Conservation (phyloP, 345 rosid genomes). For the Syzygium oleosum region DNA sequence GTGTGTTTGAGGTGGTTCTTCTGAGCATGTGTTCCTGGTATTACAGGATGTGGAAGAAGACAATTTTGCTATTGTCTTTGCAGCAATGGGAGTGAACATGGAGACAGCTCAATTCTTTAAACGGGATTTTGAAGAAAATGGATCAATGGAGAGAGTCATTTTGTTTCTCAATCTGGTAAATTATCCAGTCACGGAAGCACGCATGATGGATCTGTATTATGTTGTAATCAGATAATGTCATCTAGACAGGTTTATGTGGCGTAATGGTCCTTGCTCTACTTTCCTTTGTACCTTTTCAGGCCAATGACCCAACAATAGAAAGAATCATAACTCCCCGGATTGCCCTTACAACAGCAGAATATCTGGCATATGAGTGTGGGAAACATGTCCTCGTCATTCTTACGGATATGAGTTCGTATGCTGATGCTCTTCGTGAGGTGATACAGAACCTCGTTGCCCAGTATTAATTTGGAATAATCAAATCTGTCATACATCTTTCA, state of each 20-base stretch:
- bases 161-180: conserved; percentile 83
- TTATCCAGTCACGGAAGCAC: not conserved
- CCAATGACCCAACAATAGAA: conserved; percentile 96
- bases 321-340: conserved; percentile 96
- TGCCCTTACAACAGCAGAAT: conserved; percentile 95
- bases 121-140: conserved; percentile 97
- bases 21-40: not conserved
- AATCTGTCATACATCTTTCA: not conserved
- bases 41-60: conserved; percentile 78
- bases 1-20: not conserved
- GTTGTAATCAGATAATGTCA: not conserved
- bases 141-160: conserved; percentile 97
- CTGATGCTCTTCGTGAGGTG: conserved; percentile 99
- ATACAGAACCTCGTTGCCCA: not conserved
- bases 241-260: not conserved
- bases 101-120: conserved; percentile 98
- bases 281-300: conserved; percentile 33
- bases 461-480: not conserved
- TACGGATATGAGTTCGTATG: conserved; percentile 97
- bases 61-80: conserved; percentile 96
- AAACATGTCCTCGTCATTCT: conserved; percentile 96
- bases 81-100: conserved; percentile 99
- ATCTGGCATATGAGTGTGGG: conserved; percentile 95
- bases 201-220: not conserved
- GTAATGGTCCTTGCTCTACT: not conserved